Evolutionary conservation across 257 asterid species (phyloP).

Genomic region (Solanum chilense): DNA sequence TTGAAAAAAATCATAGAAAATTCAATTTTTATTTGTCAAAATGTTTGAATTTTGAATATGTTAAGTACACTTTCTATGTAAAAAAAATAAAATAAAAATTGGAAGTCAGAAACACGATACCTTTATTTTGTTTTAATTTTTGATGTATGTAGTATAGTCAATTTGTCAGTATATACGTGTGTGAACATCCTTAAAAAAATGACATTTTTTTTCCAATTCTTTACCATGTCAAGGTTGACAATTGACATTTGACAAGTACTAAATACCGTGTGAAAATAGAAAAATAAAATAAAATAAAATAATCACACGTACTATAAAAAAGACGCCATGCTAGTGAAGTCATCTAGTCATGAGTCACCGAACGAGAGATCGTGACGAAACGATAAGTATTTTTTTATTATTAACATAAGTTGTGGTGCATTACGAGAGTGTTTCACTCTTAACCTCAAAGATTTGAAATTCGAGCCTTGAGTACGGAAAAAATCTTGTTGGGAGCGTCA

Average conservation of each 20-base stretch:
- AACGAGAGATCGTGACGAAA: accelerated
- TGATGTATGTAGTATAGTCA: not conserved
- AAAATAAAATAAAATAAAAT: not conserved
- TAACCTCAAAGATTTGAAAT: accelerated
- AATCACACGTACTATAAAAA: not conserved
- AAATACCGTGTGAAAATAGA: not conserved
- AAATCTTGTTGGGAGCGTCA: no score
- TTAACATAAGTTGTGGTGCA: no score
- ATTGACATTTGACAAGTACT: not conserved
- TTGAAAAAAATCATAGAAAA: not conserved
- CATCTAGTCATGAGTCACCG: not conserved
- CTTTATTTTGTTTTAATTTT: not conserved
- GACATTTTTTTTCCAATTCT: not conserved
- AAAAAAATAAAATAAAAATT: not conserved
- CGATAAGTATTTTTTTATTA: accelerated
- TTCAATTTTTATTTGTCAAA: not conserved
- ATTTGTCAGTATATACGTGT: not conserved
- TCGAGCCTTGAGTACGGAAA: no score
- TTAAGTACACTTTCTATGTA: not conserved
- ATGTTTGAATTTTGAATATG: not conserved
- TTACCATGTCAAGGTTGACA: not conserved
- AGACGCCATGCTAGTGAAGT: not conserved
- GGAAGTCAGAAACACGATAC: not conserved
- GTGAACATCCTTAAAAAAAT: not conserved
- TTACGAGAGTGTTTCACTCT: no score